Evolutionary conservation across 768 basidiomycete genomes (phyloP).

Genomic region (Trametes meyenii): DNA sequence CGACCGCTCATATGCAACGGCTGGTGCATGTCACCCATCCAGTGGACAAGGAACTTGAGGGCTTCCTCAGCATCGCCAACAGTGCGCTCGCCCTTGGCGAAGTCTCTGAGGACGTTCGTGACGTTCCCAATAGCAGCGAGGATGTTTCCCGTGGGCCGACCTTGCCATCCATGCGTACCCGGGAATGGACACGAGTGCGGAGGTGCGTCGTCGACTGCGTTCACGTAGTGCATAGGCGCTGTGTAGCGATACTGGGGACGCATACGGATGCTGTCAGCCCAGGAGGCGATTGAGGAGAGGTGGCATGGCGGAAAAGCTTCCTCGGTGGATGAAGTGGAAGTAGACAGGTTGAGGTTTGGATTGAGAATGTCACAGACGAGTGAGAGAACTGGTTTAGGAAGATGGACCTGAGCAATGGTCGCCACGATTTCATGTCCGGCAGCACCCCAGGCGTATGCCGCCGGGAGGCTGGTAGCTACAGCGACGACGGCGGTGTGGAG

Average conservation of each 20-base stretch:
- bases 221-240: constrained; percentile 74
- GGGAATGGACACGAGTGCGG: constrained; percentile 76
- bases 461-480: constrained; percentile 16
- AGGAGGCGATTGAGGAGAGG: constrained; percentile 81
- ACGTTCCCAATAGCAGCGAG: constrained; percentile 80
- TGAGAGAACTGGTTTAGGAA: constrained; percentile 71
- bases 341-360: constrained; percentile 25
- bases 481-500: constrained; percentile 19
- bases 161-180: constrained; percentile 74
- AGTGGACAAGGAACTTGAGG: constrained; percentile 91
- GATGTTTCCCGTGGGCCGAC: constrained; percentile 60
- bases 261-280: constrained; percentile 78
- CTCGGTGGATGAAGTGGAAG: constrained; percentile 7
- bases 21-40: constrained; percentile 91
- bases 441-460: constrained; percentile 42
- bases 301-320: constrained; percentile 60
- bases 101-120: constrained; percentile 47
- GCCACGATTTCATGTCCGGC: constrained; percentile 90
- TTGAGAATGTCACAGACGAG: constrained; percentile 75
- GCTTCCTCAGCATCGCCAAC: constrained; percentile 66
- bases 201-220: constrained; percentile 77
- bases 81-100: constrained; percentile 23
- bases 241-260: constrained; percentile 63
- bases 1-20: constrained; percentile 91
- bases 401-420: constrained; percentile 91